phyloP scores from a whole-genome alignment of 106 monocot genomes.

The Dendrobium officinale region DNA sequence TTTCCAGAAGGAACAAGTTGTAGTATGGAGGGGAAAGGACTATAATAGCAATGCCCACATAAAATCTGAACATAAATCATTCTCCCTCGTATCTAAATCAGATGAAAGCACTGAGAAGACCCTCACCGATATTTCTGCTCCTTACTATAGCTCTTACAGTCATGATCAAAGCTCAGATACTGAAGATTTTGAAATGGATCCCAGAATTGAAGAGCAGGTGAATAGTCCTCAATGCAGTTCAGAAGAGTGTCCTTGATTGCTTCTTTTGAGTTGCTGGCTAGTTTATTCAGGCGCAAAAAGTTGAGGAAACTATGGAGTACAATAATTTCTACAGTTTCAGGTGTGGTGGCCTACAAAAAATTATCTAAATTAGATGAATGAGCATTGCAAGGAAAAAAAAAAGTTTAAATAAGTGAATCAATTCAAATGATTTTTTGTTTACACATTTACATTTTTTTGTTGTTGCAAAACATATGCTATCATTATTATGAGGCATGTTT shows the following conservation, averaged over 20 bases:
- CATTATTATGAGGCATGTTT: too few relatives aligned
- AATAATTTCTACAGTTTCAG: too few relatives aligned
- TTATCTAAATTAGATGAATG: too few relatives aligned
- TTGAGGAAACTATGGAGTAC: too few relatives aligned
- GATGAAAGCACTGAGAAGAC: background rate
- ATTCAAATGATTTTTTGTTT: too few relatives aligned
- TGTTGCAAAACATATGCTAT: too few relatives aligned
- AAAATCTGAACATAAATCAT: conserved; percentile 8
- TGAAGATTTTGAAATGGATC: background rate
- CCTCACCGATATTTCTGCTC: background rate
- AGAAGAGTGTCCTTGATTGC: background rate
- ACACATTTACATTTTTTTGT: too few relatives aligned
- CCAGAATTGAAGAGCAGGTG: background rate
- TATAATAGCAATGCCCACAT: conserved; percentile 2
- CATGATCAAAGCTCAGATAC: background rate
- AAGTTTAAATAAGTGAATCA: too few relatives aligned
- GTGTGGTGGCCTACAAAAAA: too few relatives aligned
- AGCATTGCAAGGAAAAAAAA: too few relatives aligned
- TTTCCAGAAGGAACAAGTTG: conserved; percentile 93
- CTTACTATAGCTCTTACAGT: background rate
- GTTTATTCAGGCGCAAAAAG: too few relatives aligned
- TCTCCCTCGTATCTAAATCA: background rate
- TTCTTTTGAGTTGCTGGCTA: too few relatives aligned
- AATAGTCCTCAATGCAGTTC: background rate
- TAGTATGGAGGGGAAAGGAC: conserved; percentile 78